Percentiles rank a stretch among this genome's conserved stretches.
These are phyloP conservation scores for Senna tora DNA, from an alignment of 306 rosid species.

Conservation along the genomic window DNA sequence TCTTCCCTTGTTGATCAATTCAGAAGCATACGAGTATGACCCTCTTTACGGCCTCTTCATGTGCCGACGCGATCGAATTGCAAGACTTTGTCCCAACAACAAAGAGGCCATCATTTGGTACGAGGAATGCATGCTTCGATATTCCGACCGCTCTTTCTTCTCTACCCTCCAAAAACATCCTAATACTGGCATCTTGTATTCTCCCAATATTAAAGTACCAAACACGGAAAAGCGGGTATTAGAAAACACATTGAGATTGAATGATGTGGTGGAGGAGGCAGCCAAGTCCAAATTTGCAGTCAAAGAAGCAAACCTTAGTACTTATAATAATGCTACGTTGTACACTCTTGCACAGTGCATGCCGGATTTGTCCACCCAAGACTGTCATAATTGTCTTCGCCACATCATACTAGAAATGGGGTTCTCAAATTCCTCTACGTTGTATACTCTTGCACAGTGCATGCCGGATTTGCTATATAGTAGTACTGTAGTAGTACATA, in stretches of 20 bases:
- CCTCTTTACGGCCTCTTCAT: too few relatives aligned
- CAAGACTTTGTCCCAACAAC: neutral
- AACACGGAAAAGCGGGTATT: neutral
- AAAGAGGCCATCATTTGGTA: constrained; percentile 9
- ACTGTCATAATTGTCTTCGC: neutral
- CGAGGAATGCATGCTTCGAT: neutral
- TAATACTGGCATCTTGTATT: fast-evolving
- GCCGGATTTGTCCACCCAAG: neutral
- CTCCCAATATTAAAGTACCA: too few relatives aligned
- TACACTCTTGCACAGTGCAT: neutral
- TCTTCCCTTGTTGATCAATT: too few relatives aligned
- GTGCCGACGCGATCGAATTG: too few relatives aligned
- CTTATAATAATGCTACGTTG: fast-evolving
- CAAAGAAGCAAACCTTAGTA: neutral
- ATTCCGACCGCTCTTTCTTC: neutral
- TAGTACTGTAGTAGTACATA: too few relatives aligned
- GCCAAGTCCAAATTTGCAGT: too few relatives aligned
- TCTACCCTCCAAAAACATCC: neutral
- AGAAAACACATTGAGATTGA: neutral
- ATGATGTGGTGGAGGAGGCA: neutral
- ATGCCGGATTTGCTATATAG: too few relatives aligned
- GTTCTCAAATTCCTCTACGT: too few relatives aligned
- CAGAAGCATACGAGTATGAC: too few relatives aligned
- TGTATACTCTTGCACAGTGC: too few relatives aligned
- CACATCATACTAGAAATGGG: too few relatives aligned